Conservation (phyloP, 495 filamentous ascomycete genomes). For the Penicillium lividum region DNA sequence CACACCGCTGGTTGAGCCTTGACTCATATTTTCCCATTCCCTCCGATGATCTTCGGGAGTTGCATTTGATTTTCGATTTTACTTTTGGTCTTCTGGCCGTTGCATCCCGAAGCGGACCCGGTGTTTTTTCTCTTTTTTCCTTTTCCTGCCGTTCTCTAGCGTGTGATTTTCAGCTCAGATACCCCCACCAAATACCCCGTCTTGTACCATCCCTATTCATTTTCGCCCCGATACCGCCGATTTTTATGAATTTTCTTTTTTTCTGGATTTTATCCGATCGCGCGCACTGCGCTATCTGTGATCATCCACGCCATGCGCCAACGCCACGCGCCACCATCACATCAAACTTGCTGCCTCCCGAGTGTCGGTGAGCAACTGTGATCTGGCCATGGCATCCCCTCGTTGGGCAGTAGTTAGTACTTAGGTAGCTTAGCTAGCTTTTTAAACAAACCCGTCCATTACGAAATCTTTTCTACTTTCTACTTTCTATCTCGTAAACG, state of each 20-base stretch:
- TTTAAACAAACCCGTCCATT: slow-evolving; percentile 3
- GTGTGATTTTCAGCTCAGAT: slow-evolving; percentile 19
- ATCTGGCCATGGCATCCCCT: slow-evolving; percentile 11
- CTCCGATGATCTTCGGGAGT: slow-evolving; percentile 9
- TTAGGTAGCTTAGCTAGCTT: slow-evolving; percentile 13
- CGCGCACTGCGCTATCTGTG: slow-evolving; percentile 23
- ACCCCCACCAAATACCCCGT: slow-evolving; percentile 27
- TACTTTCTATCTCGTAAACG: neutral
- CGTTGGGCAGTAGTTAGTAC: slow-evolving; percentile 15
- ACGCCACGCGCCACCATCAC: slow-evolving; percentile 16
- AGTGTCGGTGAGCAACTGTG: slow-evolving; percentile 22
- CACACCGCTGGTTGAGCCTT: slow-evolving; percentile 29
- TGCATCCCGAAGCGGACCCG: slow-evolving; percentile 25
- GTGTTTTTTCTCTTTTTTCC: slow-evolving; percentile 20
- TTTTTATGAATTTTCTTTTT: neutral
- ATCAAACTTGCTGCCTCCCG: neutral
- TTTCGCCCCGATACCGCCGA: slow-evolving; percentile 22
- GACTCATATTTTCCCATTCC: slow-evolving; percentile 22
- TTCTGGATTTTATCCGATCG: slow-evolving; percentile 12
- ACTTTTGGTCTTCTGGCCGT: slow-evolving; percentile 18
- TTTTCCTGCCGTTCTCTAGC: slow-evolving; percentile 13
- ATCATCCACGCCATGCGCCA: slow-evolving; percentile 12
- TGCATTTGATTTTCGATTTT: neutral
- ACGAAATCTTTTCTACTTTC: neutral
- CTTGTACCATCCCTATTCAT: slow-evolving; percentile 24